Conservation (phyloP, 2,329 filamentous ascomycete genomes). For the Aspergillus amoenus region DNA sequence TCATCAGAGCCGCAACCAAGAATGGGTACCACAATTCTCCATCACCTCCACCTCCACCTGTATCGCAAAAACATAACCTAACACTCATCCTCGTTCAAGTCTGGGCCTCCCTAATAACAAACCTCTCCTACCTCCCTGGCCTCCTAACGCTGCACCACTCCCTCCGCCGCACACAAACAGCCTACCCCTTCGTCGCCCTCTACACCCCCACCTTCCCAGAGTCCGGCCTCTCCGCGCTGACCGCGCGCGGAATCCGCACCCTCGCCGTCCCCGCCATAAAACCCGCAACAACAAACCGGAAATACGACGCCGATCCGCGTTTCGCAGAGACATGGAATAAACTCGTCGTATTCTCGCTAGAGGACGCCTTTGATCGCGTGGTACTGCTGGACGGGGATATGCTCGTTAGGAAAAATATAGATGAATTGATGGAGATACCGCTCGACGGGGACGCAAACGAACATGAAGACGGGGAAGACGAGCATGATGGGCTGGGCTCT, state of each 20-base stretch:
- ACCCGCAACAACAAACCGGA: slow-evolving; percentile 63
- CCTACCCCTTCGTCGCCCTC: slow-evolving; percentile 77
- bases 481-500: neutral
- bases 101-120: slow-evolving; percentile 87
- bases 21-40: neutral
- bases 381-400: slow-evolving; percentile 89
- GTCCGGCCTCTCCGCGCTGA: slow-evolving; percentile 67
- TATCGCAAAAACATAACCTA: slow-evolving; percentile 62
- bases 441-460: slow-evolving; percentile 66
- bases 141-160: slow-evolving; percentile 79
- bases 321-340: slow-evolving; percentile 94
- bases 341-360: slow-evolving; percentile 73
- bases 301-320: slow-evolving; percentile 74
- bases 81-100: slow-evolving; percentile 67
- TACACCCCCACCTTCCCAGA: slow-evolving; percentile 76
- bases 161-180: slow-evolving; percentile 62
- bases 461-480: neutral
- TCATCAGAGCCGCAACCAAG: neutral
- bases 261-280: slow-evolving; percentile 70
- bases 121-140: slow-evolving; percentile 76
- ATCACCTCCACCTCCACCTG: slow-evolving; percentile 57
- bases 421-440: slow-evolving; percentile 82
- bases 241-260: slow-evolving; percentile 66
- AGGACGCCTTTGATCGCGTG: slow-evolving; percentile 72
- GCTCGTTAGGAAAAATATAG: slow-evolving; percentile 81